Evolutionary conservation across 1,284 basidiomycete species (phyloP).

Genomic region (Rhodotorula sp.): DNA sequence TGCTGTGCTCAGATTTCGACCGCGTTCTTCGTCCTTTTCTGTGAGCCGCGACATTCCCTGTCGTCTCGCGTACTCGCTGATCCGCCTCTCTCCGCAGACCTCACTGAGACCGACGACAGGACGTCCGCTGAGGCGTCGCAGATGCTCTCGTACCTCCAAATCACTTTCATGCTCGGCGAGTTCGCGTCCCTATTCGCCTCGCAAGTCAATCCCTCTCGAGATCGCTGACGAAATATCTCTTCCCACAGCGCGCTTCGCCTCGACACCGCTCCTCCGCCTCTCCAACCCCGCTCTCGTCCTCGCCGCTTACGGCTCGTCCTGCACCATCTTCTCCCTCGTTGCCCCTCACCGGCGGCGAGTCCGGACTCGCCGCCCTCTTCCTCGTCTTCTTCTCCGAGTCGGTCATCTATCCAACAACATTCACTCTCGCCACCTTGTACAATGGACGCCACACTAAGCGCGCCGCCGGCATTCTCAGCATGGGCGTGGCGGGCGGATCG

Average conservation of each 20-base stretch:
- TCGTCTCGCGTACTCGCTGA: neutral
- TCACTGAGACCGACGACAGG: slow-evolving; percentile 63
- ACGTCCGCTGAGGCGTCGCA: slow-evolving; percentile 58
- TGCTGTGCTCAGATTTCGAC: slow-evolving; percentile 62
- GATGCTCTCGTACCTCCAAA: slow-evolving; percentile 68
- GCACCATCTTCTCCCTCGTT: slow-evolving; percentile 58
- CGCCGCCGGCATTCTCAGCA: slow-evolving; percentile 61
- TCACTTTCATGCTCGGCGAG: slow-evolving; percentile 65
- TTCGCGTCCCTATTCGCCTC: slow-evolving; percentile 46
- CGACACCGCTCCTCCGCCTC: slow-evolving; percentile 61
- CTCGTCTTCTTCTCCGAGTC: slow-evolving; percentile 60
- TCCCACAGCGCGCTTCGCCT: slow-evolving; percentile 56
- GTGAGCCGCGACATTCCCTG: slow-evolving; percentile 56
- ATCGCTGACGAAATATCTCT: neutral
- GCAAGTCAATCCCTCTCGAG: slow-evolving; percentile 1
- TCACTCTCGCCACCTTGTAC: slow-evolving; percentile 67
- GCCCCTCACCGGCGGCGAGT: slow-evolving; percentile 58
- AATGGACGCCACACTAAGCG: slow-evolving; percentile 67
- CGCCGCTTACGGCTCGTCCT: slow-evolving; percentile 57
- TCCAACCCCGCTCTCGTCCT: slow-evolving; percentile 66
- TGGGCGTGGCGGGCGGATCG: slow-evolving; percentile 69
- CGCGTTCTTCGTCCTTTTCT: slow-evolving; percentile 63
- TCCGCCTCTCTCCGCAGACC: slow-evolving; percentile 7
- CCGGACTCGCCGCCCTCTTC: slow-evolving; percentile 64
- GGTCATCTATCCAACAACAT: slow-evolving; percentile 53